A percentile compares a stretch with the other conserved stretches of the same genome.
Evolutionary conservation across 2,329 filamentous ascomycete genomes (phyloP).

Genomic region (Pseudogymnoascus sp.): DNA sequence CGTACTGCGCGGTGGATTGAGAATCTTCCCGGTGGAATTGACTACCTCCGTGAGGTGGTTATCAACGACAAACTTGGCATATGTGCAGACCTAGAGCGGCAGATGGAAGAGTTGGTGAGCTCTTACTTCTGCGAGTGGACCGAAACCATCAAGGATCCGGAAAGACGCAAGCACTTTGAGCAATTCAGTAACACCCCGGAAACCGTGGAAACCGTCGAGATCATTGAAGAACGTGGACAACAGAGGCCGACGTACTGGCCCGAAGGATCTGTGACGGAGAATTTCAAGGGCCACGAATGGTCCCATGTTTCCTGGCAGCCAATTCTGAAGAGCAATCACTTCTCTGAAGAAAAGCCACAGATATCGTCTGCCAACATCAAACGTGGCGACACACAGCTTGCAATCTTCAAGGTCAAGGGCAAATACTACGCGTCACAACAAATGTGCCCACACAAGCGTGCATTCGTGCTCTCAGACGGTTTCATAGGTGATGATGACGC

Average conservation of each 20-base stretch:
- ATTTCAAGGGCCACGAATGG: conserved; percentile 67
- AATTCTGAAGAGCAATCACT: conserved; percentile 61
- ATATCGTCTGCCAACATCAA: conserved; percentile 72
- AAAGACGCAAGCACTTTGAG: conserved; percentile 59
- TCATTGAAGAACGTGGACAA: conserved; percentile 65
- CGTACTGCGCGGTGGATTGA: conserved; percentile 85
- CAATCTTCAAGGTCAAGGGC: conserved; percentile 74
- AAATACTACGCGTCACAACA: conserved; percentile 81
- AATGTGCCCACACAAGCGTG: conserved; percentile 89
- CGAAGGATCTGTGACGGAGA: conserved; percentile 53
- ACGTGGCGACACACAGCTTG: conserved; percentile 80
- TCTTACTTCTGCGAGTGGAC: conserved; percentile 90
- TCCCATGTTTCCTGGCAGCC: conserved; percentile 67
- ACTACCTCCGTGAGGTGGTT: conserved; percentile 74
- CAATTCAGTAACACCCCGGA: conserved; percentile 81
- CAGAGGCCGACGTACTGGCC: conserved; percentile 70
- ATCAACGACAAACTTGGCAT: conserved; percentile 82
- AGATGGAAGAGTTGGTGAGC: conserved; percentile 79
- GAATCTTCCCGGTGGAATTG: conserved; percentile 71
- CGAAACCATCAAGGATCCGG: conserved; percentile 64
- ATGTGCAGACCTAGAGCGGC: conserved; percentile 70
- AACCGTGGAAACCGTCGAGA: conserved; percentile 59
- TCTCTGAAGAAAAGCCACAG: conserved; percentile 58
- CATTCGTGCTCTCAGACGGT: conserved; percentile 82
- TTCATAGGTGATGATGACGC: conserved; percentile 53